Conservation (phyloP, 306 rosid genomes). For the Astragalus membranaceus region DNA sequence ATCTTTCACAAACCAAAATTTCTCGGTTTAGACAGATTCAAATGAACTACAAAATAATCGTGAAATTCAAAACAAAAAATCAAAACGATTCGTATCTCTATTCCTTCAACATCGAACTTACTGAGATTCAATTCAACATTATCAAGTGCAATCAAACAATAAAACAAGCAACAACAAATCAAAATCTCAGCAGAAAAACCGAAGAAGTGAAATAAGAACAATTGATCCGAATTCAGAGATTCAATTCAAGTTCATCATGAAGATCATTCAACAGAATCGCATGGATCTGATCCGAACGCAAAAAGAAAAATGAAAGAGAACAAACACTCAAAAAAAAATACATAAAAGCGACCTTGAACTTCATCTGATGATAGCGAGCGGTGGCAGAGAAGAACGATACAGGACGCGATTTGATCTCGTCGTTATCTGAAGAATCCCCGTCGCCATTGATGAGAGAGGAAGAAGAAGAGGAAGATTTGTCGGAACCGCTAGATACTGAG, state of each 20-base stretch:
- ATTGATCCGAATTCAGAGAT: not conserved
- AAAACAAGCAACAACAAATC: not conserved
- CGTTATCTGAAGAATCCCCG: constrained; percentile 26
- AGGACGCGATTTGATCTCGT: constrained; percentile 23
- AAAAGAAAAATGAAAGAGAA: not conserved
- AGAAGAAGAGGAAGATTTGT: constrained; percentile 31
- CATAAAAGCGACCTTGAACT: constrained; percentile 38
- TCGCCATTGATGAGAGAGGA: constrained; percentile 40
- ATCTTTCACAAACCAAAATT: constrained; percentile 35
- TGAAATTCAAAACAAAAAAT: not conserved
- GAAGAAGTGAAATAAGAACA: not conserved
- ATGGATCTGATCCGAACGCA: not conserved
- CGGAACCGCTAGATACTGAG: constrained; percentile 20
- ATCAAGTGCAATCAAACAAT: not conserved
- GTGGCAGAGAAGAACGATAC: constrained; percentile 29
- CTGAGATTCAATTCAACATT: not conserved
- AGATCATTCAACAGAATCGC: not conserved
- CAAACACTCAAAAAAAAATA: not conserved
- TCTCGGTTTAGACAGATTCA: constrained; percentile 1
- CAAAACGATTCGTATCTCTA: not conserved
- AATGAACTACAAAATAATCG: not conserved
- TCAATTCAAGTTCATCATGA: not conserved
- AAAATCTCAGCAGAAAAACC: not conserved
- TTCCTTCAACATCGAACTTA: not conserved
- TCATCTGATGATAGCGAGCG: constrained; percentile 38